phyloP scores from a whole-genome alignment of 768 basidiomycete species.

The Mycena galopus region DNA sequence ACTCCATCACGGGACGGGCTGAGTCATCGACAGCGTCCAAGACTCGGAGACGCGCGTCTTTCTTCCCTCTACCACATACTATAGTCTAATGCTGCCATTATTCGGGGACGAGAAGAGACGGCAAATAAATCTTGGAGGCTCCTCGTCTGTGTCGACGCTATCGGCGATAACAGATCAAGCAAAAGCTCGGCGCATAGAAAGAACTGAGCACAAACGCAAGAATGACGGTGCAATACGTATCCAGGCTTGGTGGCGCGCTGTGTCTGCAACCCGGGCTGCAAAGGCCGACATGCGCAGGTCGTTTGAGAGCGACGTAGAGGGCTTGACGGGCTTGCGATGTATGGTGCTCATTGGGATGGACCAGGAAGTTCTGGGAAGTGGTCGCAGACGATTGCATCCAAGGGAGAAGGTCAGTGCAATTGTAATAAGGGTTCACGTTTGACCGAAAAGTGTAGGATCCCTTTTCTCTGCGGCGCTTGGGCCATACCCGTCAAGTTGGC shows the following conservation, averaged over 20 bases:
- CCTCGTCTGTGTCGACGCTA: constrained; percentile 63
- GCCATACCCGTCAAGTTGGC: constrained; percentile 64
- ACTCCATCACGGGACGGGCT: background rate
- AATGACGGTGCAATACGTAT: constrained; percentile 71
- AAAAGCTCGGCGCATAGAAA: constrained; percentile 69
- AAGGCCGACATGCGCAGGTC: constrained; percentile 58
- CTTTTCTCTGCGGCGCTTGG: constrained; percentile 56
- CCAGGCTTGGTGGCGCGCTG: constrained; percentile 80
- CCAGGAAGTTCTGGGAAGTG: constrained; percentile 61
- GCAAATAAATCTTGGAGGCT: constrained; percentile 84
- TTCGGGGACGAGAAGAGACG: constrained; percentile 69
- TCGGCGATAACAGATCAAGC: constrained; percentile 73
- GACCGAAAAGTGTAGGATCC: constrained; percentile 46
- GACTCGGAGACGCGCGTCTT: constrained; percentile 20
- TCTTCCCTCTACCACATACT: background rate
- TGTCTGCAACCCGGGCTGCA: constrained; percentile 54
- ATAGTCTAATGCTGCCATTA: constrained; percentile 54
- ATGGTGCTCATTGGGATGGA: constrained; percentile 73
- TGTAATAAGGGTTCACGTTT: background rate
- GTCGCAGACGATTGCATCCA: constrained; percentile 53
- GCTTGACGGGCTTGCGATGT: constrained; percentile 72
- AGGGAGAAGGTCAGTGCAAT: constrained; percentile 44
- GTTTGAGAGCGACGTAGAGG: constrained; percentile 67
- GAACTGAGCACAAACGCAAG: constrained; percentile 65
- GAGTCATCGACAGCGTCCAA: constrained; percentile 9